phyloP scores from a whole-genome alignment of 2,329 filamentous ascomycete genomes.

The Paraconiothyrium brasiliense region DNA sequence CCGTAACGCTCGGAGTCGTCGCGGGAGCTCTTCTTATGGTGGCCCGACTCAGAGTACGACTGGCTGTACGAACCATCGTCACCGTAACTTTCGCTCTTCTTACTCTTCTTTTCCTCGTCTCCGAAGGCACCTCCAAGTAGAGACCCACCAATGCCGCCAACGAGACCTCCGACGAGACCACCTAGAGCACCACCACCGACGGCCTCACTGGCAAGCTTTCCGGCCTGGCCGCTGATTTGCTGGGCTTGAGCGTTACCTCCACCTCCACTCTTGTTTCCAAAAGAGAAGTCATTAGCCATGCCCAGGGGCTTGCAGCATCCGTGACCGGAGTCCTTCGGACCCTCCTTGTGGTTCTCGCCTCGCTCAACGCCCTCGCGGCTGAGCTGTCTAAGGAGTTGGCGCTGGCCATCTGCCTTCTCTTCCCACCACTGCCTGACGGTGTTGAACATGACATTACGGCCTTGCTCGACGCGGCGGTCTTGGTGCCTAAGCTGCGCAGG shows the following conservation, averaged over 20 bases:
- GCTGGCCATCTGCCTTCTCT: constrained; percentile 69
- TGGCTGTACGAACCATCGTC: constrained; percentile 70
- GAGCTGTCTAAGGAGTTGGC: constrained; percentile 77
- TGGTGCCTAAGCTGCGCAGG: constrained; percentile 79
- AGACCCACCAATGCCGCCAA: constrained; percentile 65
- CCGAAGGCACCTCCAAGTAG: constrained; percentile 71
- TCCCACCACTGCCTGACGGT: constrained; percentile 86
- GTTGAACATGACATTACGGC: constrained; percentile 79
- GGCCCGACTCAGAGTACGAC: constrained; percentile 69
- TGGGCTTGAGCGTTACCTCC: constrained; percentile 40
- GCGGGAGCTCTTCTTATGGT: constrained; percentile 49
- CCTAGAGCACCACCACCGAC: constrained; percentile 73
- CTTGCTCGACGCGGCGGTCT: constrained; percentile 74
- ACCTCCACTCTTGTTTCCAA: constrained; percentile 57
- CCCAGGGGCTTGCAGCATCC: constrained; percentile 83
- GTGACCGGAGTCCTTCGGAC: constrained; percentile 83
- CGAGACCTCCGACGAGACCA: constrained; percentile 74
- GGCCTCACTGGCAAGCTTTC: constrained; percentile 66
- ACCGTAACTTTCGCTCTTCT: constrained; percentile 63
- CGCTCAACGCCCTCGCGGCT: constrained; percentile 79
- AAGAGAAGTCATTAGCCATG: constrained; percentile 70
- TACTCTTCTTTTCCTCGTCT: constrained; percentile 62
- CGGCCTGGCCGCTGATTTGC: constrained; percentile 51
- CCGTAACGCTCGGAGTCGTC: constrained; percentile 63
- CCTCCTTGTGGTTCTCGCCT: constrained; percentile 86